phyloP scores from a whole-genome alignment of 768 basidiomycete species.

The Gloeopeniophorella convolvens region DNA sequence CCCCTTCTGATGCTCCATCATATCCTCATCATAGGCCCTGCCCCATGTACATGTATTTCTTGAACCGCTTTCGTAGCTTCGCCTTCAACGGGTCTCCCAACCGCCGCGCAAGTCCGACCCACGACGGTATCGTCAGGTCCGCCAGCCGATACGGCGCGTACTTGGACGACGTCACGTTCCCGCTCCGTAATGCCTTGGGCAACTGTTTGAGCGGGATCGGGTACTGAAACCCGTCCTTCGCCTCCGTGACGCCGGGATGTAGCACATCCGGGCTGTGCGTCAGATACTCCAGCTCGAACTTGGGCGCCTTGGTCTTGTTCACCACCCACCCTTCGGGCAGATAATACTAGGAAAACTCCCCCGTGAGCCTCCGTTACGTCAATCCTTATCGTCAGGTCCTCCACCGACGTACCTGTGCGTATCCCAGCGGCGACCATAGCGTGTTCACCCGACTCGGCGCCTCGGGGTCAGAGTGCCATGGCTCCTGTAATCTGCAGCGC shows the following conservation, averaged over 20 bases:
- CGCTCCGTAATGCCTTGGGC: conserved; percentile 41
- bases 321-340: conserved; percentile 46
- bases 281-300: conserved; percentile 73
- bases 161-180: conserved; percentile 37
- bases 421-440: conserved; percentile 71
- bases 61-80: conserved; percentile 59
- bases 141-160: conserved; percentile 65
- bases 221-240: conserved; percentile 31
- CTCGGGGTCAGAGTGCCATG: conserved; percentile 54
- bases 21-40: conserved; percentile 9
- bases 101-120: conserved; percentile 59
- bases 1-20: conserved; percentile 3
- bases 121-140: conserved; percentile 75
- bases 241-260: conserved; percentile 29
- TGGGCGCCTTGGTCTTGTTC: conserved; percentile 44
- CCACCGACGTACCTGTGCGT: conserved; percentile 63
- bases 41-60: conserved; percentile 68
- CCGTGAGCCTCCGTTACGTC: conserved; percentile 8
- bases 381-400: conserved; percentile 10
- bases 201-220: conserved; percentile 53
- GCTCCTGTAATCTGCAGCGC: conserved; percentile 53
- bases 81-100: conserved; percentile 46
- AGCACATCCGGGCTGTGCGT: conserved; percentile 48
- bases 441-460: conserved; percentile 69
- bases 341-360: conserved; percentile 46